Conservation (phyloP, 2,329 filamentous ascomycete species). For the Cercospora sp. region DNA sequence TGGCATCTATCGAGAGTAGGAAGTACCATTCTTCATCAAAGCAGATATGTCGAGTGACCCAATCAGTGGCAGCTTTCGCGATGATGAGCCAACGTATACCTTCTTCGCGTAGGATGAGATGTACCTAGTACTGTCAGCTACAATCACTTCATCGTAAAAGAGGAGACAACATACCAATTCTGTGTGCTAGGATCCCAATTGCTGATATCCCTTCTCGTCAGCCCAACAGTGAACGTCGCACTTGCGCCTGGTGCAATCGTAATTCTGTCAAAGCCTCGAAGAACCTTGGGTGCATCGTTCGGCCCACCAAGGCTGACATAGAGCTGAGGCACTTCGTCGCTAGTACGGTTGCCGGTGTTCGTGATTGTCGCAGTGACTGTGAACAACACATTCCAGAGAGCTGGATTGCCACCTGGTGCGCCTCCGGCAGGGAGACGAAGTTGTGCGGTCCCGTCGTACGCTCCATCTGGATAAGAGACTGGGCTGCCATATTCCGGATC, state of each 20-base stretch:
- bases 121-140: neutral
- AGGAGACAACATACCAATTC: slow-evolving; percentile 50
- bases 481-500: neutral
- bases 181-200: slow-evolving; percentile 29
- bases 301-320: slow-evolving; percentile 44
- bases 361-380: slow-evolving; percentile 57
- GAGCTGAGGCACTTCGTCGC: slow-evolving; percentile 58
- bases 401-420: slow-evolving; percentile 44
- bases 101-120: slow-evolving; percentile 27
- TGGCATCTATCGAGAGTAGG: neutral
- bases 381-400: slow-evolving; percentile 63
- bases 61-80: slow-evolving; percentile 26
- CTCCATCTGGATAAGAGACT: neutral
- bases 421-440: neutral
- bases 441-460: neutral
- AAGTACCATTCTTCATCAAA: neutral
- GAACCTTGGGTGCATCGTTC: slow-evolving; percentile 49
- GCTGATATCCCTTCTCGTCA: slow-evolving; percentile 29
- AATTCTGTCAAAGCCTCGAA: slow-evolving; percentile 45
- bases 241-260: slow-evolving; percentile 27
- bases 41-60: neutral
- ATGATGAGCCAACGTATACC: slow-evolving; percentile 35
- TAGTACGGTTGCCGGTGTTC: slow-evolving; percentile 60
- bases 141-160: neutral
- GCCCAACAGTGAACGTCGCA: slow-evolving; percentile 22